Percentiles rank a stretch among this genome's conserved stretches.
Evolutionary conservation across 2,329 filamentous ascomycete genomes (phyloP).

Genomic region (Aureobasidium sp.): DNA sequence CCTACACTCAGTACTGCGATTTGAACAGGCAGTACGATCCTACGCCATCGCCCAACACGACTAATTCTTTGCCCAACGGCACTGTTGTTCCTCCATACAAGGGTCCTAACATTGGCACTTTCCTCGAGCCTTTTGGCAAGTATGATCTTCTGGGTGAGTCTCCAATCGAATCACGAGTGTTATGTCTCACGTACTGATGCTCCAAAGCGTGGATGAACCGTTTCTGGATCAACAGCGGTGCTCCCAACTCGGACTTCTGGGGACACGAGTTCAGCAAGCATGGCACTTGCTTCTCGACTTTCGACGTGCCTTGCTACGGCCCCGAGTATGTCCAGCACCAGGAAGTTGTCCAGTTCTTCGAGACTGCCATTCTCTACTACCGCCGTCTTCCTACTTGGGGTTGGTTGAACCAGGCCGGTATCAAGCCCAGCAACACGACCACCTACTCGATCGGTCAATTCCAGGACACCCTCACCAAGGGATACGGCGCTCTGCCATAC

Average conservation of each 20-base stretch:
- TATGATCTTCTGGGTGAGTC: constrained; percentile 45
- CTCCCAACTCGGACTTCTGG: constrained; percentile 56
- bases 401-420: constrained; percentile 51
- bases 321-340: constrained; percentile 49
- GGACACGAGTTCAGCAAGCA: constrained; percentile 63
- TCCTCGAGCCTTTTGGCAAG: constrained; percentile 52
- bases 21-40: constrained; percentile 59
- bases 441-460: constrained; percentile 49
- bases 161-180: no score
- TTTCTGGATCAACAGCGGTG: constrained; percentile 54
- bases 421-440: constrained; percentile 53
- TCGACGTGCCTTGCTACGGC: constrained; percentile 59
- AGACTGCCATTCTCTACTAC: constrained; percentile 54
- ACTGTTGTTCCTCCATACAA: constrained; percentile 51
- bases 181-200: no score
- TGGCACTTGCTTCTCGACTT: constrained; percentile 60
- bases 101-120: constrained; percentile 52
- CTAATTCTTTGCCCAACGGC: constrained; percentile 48
- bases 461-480: constrained; percentile 43
- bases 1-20: constrained; percentile 63
- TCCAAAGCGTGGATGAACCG: constrained; percentile 54
- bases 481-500: constrained; percentile 52
- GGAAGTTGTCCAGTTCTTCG: constrained; percentile 58
- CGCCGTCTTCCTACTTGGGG: constrained; percentile 51
- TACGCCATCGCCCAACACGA: constrained; percentile 52